phyloP scores from a whole-genome alignment of 2,329 filamentous ascomycete species.

The Cercospora sp. region DNA sequence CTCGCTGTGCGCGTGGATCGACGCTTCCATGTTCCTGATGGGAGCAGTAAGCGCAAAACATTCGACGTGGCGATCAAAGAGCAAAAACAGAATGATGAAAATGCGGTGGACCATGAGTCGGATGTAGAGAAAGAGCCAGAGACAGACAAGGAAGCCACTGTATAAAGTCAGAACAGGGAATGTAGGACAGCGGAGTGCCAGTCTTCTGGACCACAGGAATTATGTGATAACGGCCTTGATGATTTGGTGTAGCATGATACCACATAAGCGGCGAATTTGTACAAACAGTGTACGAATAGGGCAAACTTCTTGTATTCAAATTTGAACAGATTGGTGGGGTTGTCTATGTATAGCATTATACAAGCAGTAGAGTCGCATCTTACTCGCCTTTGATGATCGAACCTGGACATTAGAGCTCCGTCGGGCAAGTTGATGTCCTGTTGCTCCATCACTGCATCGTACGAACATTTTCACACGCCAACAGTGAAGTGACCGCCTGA shows the following conservation, averaged over 20 bases:
- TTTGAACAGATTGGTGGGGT: background rate
- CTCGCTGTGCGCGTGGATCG: conserved; percentile 31
- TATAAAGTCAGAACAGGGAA: background rate
- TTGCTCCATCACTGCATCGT: no score
- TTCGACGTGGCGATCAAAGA: conserved; percentile 1
- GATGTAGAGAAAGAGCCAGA: background rate
- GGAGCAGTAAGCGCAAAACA: conserved; percentile 29
- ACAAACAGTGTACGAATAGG: background rate
- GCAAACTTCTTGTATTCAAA: background rate
- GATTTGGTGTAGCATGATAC: background rate
- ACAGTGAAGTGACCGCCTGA: no score
- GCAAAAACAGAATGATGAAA: background rate
- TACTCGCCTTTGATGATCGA: background rate
- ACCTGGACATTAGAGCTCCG: no score
- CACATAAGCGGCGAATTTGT: background rate
- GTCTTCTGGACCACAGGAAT: background rate
- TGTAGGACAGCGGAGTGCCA: background rate
- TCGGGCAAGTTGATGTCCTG: no score
- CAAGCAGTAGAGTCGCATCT: background rate
- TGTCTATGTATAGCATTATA: background rate
- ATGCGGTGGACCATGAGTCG: background rate
- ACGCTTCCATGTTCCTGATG: conserved; percentile 35
- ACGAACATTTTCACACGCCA: no score
- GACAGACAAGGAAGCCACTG: background rate
- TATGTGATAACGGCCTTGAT: background rate